Evolutionary conservation across 495 filamentous ascomycete species (phyloP).

Genomic region (Pseudomonodictys pantanalensis): DNA sequence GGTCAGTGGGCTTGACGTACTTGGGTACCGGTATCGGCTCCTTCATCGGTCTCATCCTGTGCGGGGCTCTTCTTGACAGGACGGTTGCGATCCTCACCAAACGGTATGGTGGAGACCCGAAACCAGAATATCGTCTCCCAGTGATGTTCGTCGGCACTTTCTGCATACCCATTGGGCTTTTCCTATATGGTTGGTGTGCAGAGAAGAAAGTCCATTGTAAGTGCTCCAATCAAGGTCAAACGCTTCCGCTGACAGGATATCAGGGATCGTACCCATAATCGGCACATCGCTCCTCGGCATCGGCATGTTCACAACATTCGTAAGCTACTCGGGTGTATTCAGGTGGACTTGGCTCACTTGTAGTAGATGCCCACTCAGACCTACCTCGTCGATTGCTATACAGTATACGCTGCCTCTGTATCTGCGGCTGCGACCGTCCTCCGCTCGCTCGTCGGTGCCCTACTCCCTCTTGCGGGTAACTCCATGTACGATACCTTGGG

Average conservation of each 20-base stretch:
- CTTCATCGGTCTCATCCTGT: constrained; percentile 46
- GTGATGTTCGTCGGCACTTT: constrained; percentile 32
- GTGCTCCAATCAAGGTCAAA: too few relatives aligned
- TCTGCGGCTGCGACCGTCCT: constrained; percentile 20
- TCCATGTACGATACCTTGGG: constrained; percentile 26
- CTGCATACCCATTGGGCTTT: constrained; percentile 35
- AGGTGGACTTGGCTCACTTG: neutral
- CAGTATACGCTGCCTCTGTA: constrained; percentile 21
- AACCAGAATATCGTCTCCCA: constrained; percentile 40
- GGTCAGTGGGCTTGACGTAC: constrained; percentile 49
- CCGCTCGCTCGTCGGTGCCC: constrained; percentile 24
- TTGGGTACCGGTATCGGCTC: constrained; percentile 53
- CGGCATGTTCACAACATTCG: constrained; percentile 38
- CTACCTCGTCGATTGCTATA: constrained; percentile 31
- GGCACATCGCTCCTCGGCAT: constrained; percentile 29
- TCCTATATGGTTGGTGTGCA: constrained; percentile 42
- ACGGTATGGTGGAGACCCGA: constrained; percentile 12
- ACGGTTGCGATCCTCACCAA: constrained; percentile 24
- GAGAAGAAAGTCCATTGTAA: constrained; percentile 36
- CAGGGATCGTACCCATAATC: constrained; percentile 36
- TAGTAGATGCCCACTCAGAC: constrained; percentile 12
- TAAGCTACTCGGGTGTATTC: constrained; percentile 25
- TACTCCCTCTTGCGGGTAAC: constrained; percentile 22
- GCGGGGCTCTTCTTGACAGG: constrained; percentile 39
- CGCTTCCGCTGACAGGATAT: too few relatives aligned